Evolutionary conservation across 2,329 filamentous ascomycete species (phyloP).

Genomic region (Monosporascus sp.): DNA sequence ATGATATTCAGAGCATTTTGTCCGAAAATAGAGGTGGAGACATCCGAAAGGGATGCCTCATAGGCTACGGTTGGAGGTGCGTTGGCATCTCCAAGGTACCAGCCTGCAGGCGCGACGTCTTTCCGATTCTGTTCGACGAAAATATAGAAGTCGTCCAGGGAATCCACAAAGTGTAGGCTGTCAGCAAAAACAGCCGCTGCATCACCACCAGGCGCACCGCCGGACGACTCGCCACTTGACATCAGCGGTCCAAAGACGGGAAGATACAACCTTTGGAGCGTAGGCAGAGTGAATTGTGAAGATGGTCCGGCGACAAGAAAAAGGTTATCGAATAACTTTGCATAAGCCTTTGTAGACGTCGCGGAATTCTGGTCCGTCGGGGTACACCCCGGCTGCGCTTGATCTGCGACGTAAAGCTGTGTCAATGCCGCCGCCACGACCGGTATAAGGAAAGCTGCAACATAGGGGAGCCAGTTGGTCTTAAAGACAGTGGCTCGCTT

Average conservation of each 20-base stretch:
- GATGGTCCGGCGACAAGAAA: constrained; percentile 41
- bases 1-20: constrained; percentile 65
- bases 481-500: constrained; percentile 76
- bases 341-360: constrained; percentile 32
- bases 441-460: constrained; percentile 71
- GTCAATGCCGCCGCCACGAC: constrained; percentile 76
- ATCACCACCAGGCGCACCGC: not conserved
- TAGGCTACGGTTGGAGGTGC: constrained; percentile 66
- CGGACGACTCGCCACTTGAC: not conserved
- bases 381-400: constrained; percentile 20
- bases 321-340: constrained; percentile 27
- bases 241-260: constrained; percentile 33
- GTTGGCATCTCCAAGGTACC: constrained; percentile 65
- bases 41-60: constrained; percentile 54
- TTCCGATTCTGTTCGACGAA: constrained; percentile 59
- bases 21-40: constrained; percentile 54
- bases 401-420: constrained; percentile 63
- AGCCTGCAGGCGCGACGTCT: constrained; percentile 70
- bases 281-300: constrained; percentile 31
- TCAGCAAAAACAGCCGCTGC: constrained; percentile 21
- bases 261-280: constrained; percentile 30
- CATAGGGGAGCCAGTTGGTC: constrained; percentile 72
- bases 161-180: constrained; percentile 53
- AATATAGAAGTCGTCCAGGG: constrained; percentile 62
- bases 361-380: constrained; percentile 27